Evolutionary conservation across 768 basidiomycete species (phyloP), one percentile per base, ranked within the genome.

Genomic region (Dentipellis sp.): DNA sequence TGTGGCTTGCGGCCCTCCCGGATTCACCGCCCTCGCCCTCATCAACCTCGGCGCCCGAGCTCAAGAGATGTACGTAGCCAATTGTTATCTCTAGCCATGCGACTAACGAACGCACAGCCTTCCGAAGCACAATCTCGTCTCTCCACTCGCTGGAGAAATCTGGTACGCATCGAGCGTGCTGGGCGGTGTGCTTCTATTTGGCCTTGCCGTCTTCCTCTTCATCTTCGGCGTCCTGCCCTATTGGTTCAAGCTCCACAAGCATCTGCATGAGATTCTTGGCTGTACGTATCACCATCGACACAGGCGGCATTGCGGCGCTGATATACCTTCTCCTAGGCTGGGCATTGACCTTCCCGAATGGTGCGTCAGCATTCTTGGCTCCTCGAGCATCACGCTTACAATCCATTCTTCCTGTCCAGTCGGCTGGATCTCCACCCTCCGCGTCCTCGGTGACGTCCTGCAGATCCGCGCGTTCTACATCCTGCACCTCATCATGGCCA

Each of bases 191-290:
- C 59, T 78, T 53, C 69, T 78, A 9, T 77, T 72, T 49, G 77
- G 77, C 34, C 70, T 78, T 35, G 75, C 76, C 6, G 65, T 78
- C 2, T 78, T 77, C 64, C 71, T 78, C 54, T 76, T 78, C 61
- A 39, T 72, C 23, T 75, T 77, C 47, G 75, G 74, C 8, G 64
- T 72, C 34, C 56, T 77, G 19, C 75, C 75, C 17, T 77, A 75
- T 59, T 75, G 75, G 74, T 77, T 74, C 68, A 78, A 78, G 65
- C 60, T 77, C 35, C 72, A 77, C 64, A 77, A 74, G 63, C 63
- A 72, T 50, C 67, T 78, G 48, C 62, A 67, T 56, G 75, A 78
- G 54, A 78, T 77, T 53, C 70, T 78, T 19, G 75, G 75, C 58
- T 77, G 76, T 72, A 56, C 54, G 72, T 65, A 10, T 40, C 36